These are phyloP conservation scores for Cyclotella sp. DNA, from an alignment of 108 stramenopile genomes.

Conservation along the genomic window DNA sequence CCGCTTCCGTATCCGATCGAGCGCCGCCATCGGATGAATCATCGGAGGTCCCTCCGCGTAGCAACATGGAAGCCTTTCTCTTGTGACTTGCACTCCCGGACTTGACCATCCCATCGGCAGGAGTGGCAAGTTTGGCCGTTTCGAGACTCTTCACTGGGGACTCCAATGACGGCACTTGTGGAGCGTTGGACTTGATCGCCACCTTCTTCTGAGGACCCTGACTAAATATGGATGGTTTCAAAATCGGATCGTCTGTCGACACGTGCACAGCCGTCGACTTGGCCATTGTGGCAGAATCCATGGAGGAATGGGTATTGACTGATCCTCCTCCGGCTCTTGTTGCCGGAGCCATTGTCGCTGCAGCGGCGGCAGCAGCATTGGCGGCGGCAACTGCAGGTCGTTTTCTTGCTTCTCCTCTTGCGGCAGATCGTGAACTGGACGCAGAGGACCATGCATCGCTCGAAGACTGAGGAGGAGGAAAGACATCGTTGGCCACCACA, in stretches of 20 bases:
- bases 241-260: constrained; percentile 41
- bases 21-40: constrained; percentile 43
- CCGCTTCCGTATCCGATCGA: constrained; percentile 34
- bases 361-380: not conserved
- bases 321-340: not conserved
- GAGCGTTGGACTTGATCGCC: constrained; percentile 16
- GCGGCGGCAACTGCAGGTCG: constrained; percentile 6
- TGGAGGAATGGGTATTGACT: not conserved
- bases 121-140: not conserved
- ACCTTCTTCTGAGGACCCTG: constrained; percentile 31
- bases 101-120: constrained; percentile 10
- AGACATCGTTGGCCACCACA: constrained; percentile 33
- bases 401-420: constrained; percentile 25
- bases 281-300: not conserved
- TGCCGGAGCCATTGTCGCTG: not conserved
- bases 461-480: constrained; percentile 42
- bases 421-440: constrained; percentile 32
- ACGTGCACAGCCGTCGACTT: constrained; percentile 39
- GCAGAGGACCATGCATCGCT: constrained; percentile 42
- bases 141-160: not conserved
- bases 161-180: constrained; percentile 7
- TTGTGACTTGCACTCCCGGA: not conserved
- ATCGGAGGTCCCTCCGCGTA: constrained; percentile 17
- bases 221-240: constrained; percentile 26
- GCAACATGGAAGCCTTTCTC: constrained; percentile 22